Evolutionary conservation across 176 grass and related monocot species (phyloP), one percentile per base, ranked within the genome.

Genomic region (Bromus sterilis): DNA sequence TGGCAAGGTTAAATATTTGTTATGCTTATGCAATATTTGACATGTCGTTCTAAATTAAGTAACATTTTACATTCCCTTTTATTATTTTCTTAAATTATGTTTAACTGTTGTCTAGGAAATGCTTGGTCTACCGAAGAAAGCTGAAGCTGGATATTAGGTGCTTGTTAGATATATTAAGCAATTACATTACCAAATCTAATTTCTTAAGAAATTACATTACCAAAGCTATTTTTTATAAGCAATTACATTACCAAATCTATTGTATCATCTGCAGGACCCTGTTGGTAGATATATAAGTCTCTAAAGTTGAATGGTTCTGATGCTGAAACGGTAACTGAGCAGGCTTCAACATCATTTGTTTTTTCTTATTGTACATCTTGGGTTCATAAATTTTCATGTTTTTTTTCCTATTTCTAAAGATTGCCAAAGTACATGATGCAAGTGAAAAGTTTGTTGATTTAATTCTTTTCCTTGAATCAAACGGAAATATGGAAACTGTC

Each of bases 281-380:
- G 78, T 92, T 87, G 48, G 71, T 28, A 92, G 64, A 44, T 89
- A 89, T 76, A 94, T 98, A 30, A 67, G 87, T 98, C 95, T 42
- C 88, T 93, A 48, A 94, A 98, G 84, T 80, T 93, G 78, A 89
- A 98, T 86, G 55, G 42, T 44, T 44, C 53, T 72, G 86, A 94
- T 82, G 80, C 92, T 78, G 71, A 87, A 42, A 87, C 2, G 78
- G 90, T 94, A 78, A 56, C 69, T 92, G 55, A 79, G 35, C 15
- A 79, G 25, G 55, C 49, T 62, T 76, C 28, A 57, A 14, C 66
- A 13, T 20, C 25, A 28, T 85, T 61, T 33, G 1, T 80, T 77
- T 74, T 2, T 44, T 18, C 25, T 30, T 66, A 31, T 71, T 30
- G 20, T 57, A 9, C 0, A 3, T 57, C 7, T 32, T 75, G 4